These are phyloP conservation scores for Eustoma russellianum DNA, from an alignment of 257 asterid genomes.

Conservation along the genomic window DNA sequence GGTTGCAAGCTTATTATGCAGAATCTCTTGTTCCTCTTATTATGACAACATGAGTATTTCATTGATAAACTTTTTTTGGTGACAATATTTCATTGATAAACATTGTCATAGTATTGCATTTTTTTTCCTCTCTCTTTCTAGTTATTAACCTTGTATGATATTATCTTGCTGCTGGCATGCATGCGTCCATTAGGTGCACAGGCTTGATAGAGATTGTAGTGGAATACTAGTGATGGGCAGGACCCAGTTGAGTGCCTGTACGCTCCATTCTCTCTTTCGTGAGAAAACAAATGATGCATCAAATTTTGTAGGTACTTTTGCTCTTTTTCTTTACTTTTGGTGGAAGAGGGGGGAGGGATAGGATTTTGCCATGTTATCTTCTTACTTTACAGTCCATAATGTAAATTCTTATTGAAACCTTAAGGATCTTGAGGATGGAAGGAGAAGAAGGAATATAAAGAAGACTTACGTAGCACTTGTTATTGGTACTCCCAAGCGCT, in stretches of 20 bases:
- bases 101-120: too few species aligned
- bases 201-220: slow-evolving; percentile 94
- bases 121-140: slow-evolving; percentile 1
- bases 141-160: slow-evolving; percentile 12
- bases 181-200: slow-evolving; percentile 60
- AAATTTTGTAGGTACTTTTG: slow-evolving; percentile 29
- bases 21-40: too few species aligned
- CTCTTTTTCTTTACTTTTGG: background rate
- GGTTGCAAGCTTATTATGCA: too few species aligned
- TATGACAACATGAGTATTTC: too few species aligned
- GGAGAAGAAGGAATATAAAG: slow-evolving; percentile 37
- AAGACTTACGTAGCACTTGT: slow-evolving; percentile 92
- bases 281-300: slow-evolving; percentile 76
- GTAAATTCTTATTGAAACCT: background rate
- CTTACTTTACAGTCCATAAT: too few species aligned
- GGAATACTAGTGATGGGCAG: slow-evolving; percentile 96
- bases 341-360: too few species aligned
- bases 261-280: slow-evolving; percentile 81
- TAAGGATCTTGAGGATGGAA: slow-evolving; percentile 31
- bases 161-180: slow-evolving; percentile 33
- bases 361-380: too few species aligned
- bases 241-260: slow-evolving; percentile 68
- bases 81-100: too few species aligned
- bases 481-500: slow-evolving; percentile 81
- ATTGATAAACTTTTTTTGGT: too few species aligned